These are phyloP conservation scores for Pseudogymnoascus sp. DNA, from an alignment of 2,329 filamentous ascomycete species.

Conservation along the genomic window DNA sequence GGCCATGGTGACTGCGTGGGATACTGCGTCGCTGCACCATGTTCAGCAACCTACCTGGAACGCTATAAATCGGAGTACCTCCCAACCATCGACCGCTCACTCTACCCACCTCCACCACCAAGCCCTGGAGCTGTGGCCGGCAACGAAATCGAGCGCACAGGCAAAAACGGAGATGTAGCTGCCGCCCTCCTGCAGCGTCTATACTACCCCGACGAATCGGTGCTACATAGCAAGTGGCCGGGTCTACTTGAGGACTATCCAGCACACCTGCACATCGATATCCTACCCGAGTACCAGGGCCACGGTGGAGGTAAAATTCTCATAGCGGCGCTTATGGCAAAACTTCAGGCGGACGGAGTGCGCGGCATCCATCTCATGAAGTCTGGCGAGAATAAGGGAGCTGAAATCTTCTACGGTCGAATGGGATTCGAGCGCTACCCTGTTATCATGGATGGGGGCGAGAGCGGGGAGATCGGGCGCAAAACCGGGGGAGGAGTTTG, in stretches of 20 bases:
- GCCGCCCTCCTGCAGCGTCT: neutral
- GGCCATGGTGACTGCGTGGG: neutral
- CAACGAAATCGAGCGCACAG: constrained; percentile 3
- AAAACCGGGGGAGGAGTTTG: constrained; percentile 8
- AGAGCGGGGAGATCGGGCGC: neutral
- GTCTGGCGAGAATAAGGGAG: neutral
- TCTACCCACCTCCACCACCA: neutral
- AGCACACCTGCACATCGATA: constrained; percentile 4
- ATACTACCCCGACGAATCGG: neutral
- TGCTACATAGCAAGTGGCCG: neutral
- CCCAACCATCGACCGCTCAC: neutral
- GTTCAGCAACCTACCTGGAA: neutral
- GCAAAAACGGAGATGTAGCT: neutral
- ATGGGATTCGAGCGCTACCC: constrained; percentile 6
- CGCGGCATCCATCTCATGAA: constrained; percentile 7
- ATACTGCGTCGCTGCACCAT: neutral
- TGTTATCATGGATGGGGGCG: neutral
- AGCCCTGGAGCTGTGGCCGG: neutral
- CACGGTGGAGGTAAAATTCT: neutral
- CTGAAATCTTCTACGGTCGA: neutral
- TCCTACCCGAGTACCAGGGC: constrained; percentile 7
- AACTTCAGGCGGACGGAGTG: neutral
- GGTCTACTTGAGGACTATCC: constrained; percentile 1
- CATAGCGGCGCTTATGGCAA: neutral
- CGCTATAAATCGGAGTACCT: constrained; percentile 3